Percentiles rank a stretch among this genome's conserved stretches.
Evolutionary conservation across 148 eudicot species (phyloP).

Genomic region (Vaccinium darrowii): DNA sequence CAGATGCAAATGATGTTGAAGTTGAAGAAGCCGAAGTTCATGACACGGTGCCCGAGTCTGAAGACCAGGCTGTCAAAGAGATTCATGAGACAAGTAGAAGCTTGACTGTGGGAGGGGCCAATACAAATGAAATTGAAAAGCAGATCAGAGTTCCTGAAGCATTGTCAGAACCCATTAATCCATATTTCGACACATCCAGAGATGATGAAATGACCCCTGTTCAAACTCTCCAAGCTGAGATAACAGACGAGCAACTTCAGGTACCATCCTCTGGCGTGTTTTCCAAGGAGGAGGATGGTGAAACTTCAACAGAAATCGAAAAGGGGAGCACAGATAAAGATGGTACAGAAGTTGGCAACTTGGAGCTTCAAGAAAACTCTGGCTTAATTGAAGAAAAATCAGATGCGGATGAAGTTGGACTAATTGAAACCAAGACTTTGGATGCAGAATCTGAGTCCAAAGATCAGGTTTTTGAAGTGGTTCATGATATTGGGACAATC

Average conservation of each 20-base stretch:
- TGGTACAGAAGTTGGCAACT: neutral
- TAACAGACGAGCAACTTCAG: slow-evolving; percentile 12
- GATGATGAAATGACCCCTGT: neutral
- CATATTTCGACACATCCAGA: neutral
- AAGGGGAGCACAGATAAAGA: neutral
- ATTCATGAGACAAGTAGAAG: neutral
- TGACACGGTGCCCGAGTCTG: neutral
- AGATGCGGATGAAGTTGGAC: neutral
- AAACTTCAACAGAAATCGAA: neutral
- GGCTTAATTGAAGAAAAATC: slow-evolving; percentile 6
- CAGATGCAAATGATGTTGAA: neutral
- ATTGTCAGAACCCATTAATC: slow-evolving; percentile 5
- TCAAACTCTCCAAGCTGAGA: neutral
- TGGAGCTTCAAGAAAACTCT: neutral
- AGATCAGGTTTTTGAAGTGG: slow-evolving; percentile 5
- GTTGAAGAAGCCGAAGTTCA: slow-evolving; percentile 1
- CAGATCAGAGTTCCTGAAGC: slow-evolving; percentile 13
- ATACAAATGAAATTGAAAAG: neutral
- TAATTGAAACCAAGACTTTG: neutral
- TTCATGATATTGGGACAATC: slow-evolving; percentile 6
- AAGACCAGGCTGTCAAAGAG: neutral
- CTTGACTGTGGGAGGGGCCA: neutral
- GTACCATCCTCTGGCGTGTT: neutral
- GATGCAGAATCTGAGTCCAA: slow-evolving; percentile 3
- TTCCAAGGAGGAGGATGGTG: slow-evolving; percentile 6